phyloP scores from a whole-genome alignment of 2,329 filamentous ascomycete species.

The Xylaria sp. region DNA sequence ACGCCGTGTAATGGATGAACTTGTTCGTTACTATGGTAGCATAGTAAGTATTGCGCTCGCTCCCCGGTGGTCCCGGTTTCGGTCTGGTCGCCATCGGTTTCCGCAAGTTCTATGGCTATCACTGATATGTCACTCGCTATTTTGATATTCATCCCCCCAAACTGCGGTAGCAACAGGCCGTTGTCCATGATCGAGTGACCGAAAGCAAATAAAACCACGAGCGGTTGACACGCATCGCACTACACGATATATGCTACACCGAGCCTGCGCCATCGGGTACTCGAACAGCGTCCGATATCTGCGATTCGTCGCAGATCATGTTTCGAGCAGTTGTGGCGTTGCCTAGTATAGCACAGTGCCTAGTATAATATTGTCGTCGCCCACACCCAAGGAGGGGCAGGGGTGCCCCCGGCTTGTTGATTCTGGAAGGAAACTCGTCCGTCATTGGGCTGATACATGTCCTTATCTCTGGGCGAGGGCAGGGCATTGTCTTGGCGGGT shows the following conservation, averaged over 20 bases:
- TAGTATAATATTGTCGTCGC: too few relatives aligned
- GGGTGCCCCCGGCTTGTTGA: neutral
- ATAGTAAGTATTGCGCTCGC: neutral
- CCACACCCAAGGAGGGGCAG: neutral
- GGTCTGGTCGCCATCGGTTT: too few relatives aligned
- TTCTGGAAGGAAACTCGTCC: neutral
- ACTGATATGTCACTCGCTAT: neutral
- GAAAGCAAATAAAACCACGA: neutral
- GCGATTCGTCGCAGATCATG: conserved; percentile 1
- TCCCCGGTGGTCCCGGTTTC: conserved; percentile 12
- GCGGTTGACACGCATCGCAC: neutral
- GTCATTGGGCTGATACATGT: conserved; percentile 17
- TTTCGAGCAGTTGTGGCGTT: neutral
- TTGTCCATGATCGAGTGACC: too few relatives aligned
- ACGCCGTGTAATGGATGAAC: neutral
- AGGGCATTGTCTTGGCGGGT: conserved; percentile 23
- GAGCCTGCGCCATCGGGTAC: too few relatives aligned
- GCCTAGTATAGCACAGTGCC: too few relatives aligned
- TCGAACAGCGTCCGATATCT: neutral
- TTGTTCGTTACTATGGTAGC: neutral
- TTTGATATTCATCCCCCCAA: neutral
- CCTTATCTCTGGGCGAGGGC: conserved; percentile 29
- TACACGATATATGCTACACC: too few relatives aligned
- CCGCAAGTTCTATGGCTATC: too few relatives aligned
- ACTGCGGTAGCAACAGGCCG: too few relatives aligned